A percentile compares a stretch with the other conserved stretches of the same genome.
Conservation (phyloP, 1,139 yeast genomes). For the Kodamaea ohmeri region DNA sequence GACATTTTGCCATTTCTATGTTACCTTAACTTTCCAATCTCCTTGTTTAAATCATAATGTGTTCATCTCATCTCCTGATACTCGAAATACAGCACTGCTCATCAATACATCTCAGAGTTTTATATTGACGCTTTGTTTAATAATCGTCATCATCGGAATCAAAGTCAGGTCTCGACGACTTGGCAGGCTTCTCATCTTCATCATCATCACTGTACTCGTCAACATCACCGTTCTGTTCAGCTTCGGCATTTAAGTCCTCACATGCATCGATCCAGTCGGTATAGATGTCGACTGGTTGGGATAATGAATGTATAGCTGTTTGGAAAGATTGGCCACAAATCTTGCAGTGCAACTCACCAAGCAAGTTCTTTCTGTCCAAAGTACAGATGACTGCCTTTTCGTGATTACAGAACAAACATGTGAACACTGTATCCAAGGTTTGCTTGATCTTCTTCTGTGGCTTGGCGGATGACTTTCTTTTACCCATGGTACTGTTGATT, state of each 20-base stretch:
- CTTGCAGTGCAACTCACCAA: slow-evolving; percentile 86
- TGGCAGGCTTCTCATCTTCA: slow-evolving; percentile 19
- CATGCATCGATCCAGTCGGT: slow-evolving; percentile 99
- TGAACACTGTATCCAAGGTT: slow-evolving; percentile 78
- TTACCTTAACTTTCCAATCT: too few species aligned
- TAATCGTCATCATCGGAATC: slow-evolving; percentile 19
- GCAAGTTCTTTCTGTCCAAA: slow-evolving; percentile 79
- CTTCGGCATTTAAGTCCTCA: slow-evolving; percentile 85
- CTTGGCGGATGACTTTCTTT: slow-evolving; percentile 85
- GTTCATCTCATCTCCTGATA: too few species aligned
- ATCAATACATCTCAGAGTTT: too few species aligned
- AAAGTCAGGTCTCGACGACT: slow-evolving; percentile 9
- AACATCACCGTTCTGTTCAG: slow-evolving; percentile 24
- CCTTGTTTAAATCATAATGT: too few species aligned
- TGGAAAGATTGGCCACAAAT: slow-evolving; percentile 95
- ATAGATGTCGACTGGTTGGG: slow-evolving; percentile 91
- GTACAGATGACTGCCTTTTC: slow-evolving; percentile 88
- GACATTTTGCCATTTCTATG: too few species aligned
- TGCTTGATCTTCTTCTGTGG: slow-evolving; percentile 80
- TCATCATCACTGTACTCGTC: slow-evolving; percentile 34
- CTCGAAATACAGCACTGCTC: too few species aligned
- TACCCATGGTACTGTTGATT: slow-evolving; percentile 54
- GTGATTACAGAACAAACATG: slow-evolving; percentile 94
- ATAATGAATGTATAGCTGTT: slow-evolving; percentile 75
- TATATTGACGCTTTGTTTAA: too few species aligned